Evolutionary conservation across 208 protist species (phyloP).

Genomic region (Angomonas ambiguus): DNA sequence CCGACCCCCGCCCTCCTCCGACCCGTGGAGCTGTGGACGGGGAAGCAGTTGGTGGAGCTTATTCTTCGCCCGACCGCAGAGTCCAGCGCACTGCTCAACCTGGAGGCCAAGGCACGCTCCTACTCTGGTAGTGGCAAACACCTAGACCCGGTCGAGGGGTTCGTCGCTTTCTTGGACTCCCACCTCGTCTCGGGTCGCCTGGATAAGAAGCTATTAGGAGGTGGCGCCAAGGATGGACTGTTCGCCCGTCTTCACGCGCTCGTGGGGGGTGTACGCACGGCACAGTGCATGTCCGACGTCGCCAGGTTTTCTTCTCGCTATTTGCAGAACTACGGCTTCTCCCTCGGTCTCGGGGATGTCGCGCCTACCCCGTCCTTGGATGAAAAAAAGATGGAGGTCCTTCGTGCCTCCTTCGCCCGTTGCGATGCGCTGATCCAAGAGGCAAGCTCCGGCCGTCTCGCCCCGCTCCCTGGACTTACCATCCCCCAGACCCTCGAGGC

Average conservation of each 20-base stretch:
- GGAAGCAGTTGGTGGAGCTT: slow-evolving; percentile 98
- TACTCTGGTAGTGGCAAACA: slow-evolving; percentile 71
- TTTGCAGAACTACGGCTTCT: slow-evolving; percentile 97
- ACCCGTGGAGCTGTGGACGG: slow-evolving; percentile 97
- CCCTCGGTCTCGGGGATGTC: slow-evolving; percentile 98
- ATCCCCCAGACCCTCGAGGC: slow-evolving; percentile 93
- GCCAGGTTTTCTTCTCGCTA: slow-evolving; percentile 93
- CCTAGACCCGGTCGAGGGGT: slow-evolving; percentile 90
- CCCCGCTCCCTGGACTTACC: slow-evolving; percentile 93
- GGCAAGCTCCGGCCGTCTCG: slow-evolving; percentile 91
- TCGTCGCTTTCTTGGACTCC: slow-evolving; percentile 92
- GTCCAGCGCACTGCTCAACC: slow-evolving; percentile 74
- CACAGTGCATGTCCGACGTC: slow-evolving; percentile 94
- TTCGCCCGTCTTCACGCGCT: slow-evolving; percentile 95
- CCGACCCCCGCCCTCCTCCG: slow-evolving; percentile 97
- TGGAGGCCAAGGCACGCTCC: slow-evolving; percentile 89
- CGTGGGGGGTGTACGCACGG: slow-evolving; percentile 75
- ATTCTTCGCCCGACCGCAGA: slow-evolving; percentile 77
- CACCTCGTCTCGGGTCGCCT: slow-evolving; percentile 95
- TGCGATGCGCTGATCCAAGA: slow-evolving; percentile 91
- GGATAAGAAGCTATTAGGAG: slow-evolving; percentile 96
- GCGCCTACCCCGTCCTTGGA: slow-evolving; percentile 88
- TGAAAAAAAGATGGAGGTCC: slow-evolving; percentile 87
- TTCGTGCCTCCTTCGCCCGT: slow-evolving; percentile 90
- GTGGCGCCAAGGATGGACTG: slow-evolving; percentile 92